phyloP scores from a whole-genome alignment of 306 rosid genomes.

The Casuarina equisetifolia region DNA sequence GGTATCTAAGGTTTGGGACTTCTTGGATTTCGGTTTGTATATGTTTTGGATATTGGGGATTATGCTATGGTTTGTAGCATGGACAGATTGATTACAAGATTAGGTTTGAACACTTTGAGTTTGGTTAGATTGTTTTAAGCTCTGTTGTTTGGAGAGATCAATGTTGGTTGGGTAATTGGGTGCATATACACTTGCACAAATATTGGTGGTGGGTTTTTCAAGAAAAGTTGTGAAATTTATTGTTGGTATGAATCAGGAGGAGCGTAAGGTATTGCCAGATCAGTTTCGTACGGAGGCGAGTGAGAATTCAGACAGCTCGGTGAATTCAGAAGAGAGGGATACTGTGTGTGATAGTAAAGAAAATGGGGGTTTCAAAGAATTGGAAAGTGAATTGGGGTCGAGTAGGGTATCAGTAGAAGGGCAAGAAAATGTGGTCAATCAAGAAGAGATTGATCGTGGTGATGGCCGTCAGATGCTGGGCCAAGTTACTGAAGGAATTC shows the following conservation, averaged over 20 bases:
- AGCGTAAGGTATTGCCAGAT: constrained; percentile 29
- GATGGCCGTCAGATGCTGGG: constrained; percentile 26
- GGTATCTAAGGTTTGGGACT: constrained; percentile 18
- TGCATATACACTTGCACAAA: constrained; percentile 15
- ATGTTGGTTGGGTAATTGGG: constrained; percentile 22
- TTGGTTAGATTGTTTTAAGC: constrained; percentile 38
- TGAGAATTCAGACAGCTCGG: constrained; percentile 34
- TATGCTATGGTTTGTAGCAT: constrained; percentile 10
- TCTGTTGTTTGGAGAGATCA: constrained; percentile 13
- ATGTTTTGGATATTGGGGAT: constrained; percentile 7
- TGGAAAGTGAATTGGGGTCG: constrained; percentile 32
- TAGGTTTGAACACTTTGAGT: constrained; percentile 24
- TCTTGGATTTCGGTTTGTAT: constrained; percentile 19
- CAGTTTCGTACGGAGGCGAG: constrained; percentile 35
- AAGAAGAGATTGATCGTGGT: constrained; percentile 23
- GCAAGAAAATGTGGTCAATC: constrained; percentile 19
- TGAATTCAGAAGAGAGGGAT: constrained; percentile 27
- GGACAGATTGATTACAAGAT: constrained; percentile 36
- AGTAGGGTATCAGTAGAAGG: constrained; percentile 31
- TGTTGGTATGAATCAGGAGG: constrained; percentile 51
- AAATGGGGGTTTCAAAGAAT: constrained; percentile 32
- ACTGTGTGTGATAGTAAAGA: constrained; percentile 10
- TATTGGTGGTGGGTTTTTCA: constrained; percentile 27
- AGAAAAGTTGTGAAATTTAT: constrained; percentile 20
- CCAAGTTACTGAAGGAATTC: constrained; percentile 42